A percentile compares a stretch with the other conserved stretches of the same genome.
phyloP scores from a whole-genome alignment of 73 alveolate genomes.

The Paramecium pentaurelia region DNA sequence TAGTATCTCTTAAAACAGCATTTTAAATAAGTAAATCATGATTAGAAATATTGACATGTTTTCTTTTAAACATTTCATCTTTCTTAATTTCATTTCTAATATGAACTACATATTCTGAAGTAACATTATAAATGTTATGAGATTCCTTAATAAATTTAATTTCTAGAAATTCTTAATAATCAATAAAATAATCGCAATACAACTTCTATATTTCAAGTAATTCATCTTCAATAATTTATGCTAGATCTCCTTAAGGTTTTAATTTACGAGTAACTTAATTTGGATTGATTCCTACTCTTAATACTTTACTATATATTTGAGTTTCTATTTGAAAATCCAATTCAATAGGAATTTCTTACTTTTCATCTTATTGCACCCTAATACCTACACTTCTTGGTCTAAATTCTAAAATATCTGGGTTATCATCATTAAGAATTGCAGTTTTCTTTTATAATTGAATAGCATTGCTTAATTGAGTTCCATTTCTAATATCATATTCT shows the following conservation, averaged over 20 bases:
- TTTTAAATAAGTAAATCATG: not conserved
- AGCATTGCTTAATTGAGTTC: not conserved
- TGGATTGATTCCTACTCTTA: not conserved
- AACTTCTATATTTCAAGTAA: not conserved
- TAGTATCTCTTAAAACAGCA: slow-evolving; percentile 35
- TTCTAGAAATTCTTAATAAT: not conserved
- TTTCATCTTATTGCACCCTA: not conserved
- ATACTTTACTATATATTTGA: not conserved
- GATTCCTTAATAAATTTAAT: not conserved
- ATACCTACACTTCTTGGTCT: not conserved
- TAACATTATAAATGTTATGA: not conserved
- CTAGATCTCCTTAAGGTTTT: not conserved
- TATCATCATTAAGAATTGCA: slow-evolving; percentile 29
- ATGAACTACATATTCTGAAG: slow-evolving; percentile 15
- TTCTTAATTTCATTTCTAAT: slow-evolving; percentile 27
- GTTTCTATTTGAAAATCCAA: not conserved
- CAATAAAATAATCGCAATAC: slow-evolving; percentile 4
- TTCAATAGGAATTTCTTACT: not conserved
- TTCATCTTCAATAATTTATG: not conserved
- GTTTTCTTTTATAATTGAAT: not conserved
- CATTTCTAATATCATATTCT: not conserved
- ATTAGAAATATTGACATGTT: not conserved
- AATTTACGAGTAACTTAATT: not conserved
- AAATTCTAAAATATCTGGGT: not conserved
- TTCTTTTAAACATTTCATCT: not conserved